phyloP scores from a whole-genome alignment of 2,329 filamentous ascomycete species.

The Atkinsonella hypoxylon region DNA sequence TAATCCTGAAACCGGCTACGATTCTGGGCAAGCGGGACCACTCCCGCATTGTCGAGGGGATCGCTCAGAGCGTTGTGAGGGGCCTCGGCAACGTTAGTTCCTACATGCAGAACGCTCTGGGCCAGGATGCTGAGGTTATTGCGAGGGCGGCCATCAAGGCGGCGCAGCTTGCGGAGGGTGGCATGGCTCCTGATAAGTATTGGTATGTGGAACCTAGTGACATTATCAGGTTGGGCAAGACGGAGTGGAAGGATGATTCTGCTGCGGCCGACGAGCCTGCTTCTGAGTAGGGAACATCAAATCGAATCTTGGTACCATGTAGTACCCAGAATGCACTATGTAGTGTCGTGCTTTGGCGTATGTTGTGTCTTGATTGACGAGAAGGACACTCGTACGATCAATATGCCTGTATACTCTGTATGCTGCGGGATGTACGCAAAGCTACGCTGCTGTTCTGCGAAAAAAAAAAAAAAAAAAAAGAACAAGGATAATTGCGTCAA shows the following conservation, averaged over 20 bases:
- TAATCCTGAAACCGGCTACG: conserved; percentile 63
- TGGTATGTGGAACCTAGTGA: conserved; percentile 51
- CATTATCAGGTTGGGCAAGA: conserved; percentile 54
- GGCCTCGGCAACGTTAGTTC: conserved; percentile 41
- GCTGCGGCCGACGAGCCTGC: neutral
- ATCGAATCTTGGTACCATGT: neutral
- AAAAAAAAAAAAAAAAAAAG: too few relatives aligned
- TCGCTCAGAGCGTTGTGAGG: conserved; percentile 42
- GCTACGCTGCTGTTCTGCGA: too few relatives aligned
- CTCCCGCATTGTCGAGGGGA: conserved; percentile 43
- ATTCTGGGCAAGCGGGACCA: conserved; percentile 62
- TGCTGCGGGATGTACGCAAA: too few relatives aligned
- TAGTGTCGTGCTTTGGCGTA: conserved; percentile 5
- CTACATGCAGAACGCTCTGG: conserved; percentile 51
- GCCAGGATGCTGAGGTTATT: conserved; percentile 65
- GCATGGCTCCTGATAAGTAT: conserved; percentile 45
- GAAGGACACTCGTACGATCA: neutral
- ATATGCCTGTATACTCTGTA: too few relatives aligned
- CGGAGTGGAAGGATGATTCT: conserved; percentile 33
- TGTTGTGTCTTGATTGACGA: conserved; percentile 1
- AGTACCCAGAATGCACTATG: neutral
- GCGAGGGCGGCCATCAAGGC: conserved; percentile 54
- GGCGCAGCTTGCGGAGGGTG: conserved; percentile 42
- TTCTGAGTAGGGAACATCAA: neutral
- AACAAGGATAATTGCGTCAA: too few relatives aligned